A percentile compares a stretch with the other conserved stretches of the same genome.
These are phyloP conservation scores for Cyclocybe cylindracea DNA, from an alignment of 768 basidiomycete species.

Conservation along the genomic window DNA sequence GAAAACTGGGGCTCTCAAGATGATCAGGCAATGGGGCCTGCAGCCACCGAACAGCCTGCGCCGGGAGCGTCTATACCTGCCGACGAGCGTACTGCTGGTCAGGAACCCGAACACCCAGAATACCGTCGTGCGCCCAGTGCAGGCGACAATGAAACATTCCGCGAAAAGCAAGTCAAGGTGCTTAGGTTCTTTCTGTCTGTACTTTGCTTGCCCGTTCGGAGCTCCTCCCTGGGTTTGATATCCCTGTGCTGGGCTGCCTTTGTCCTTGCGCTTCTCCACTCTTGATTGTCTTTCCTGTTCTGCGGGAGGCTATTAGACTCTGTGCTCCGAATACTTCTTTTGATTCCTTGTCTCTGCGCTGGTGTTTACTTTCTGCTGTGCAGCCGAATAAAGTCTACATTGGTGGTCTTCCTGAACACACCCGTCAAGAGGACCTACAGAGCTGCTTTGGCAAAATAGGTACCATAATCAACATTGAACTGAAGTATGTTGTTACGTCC, in stretches of 20 bases:
- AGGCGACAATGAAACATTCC: slow-evolving; percentile 49
- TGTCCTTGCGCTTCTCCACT: slow-evolving; percentile 36
- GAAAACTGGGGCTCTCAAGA: slow-evolving; percentile 56
- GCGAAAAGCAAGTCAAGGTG: slow-evolving; percentile 87
- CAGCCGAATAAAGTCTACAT: slow-evolving; percentile 95
- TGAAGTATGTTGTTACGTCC: slow-evolving; percentile 61
- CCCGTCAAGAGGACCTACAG: slow-evolving; percentile 81
- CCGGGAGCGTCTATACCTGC: slow-evolving; percentile 49
- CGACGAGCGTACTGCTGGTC: slow-evolving; percentile 44
- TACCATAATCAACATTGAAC: slow-evolving; percentile 70
- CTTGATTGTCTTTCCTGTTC: slow-evolving; percentile 37
- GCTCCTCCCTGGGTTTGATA: slow-evolving; percentile 34
- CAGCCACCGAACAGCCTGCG: slow-evolving; percentile 42
- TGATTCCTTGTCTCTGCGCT: slow-evolving; percentile 55
- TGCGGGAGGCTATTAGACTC: slow-evolving; percentile 42
- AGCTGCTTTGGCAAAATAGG: slow-evolving; percentile 89
- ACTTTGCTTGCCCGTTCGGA: slow-evolving; percentile 37
- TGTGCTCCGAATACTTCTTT: slow-evolving; percentile 49
- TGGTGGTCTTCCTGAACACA: slow-evolving; percentile 86
- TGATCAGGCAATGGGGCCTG: slow-evolving; percentile 44
- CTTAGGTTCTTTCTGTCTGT: slow-evolving; percentile 63
- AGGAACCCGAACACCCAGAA: slow-evolving; percentile 52
- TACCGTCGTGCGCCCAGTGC: slow-evolving; percentile 53
- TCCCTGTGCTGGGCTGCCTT: slow-evolving; percentile 38
- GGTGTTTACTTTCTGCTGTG: slow-evolving; percentile 71